phyloP scores from a whole-genome alignment of 2,329 filamentous ascomycete species.

The Setomelanomma holmii region DNA sequence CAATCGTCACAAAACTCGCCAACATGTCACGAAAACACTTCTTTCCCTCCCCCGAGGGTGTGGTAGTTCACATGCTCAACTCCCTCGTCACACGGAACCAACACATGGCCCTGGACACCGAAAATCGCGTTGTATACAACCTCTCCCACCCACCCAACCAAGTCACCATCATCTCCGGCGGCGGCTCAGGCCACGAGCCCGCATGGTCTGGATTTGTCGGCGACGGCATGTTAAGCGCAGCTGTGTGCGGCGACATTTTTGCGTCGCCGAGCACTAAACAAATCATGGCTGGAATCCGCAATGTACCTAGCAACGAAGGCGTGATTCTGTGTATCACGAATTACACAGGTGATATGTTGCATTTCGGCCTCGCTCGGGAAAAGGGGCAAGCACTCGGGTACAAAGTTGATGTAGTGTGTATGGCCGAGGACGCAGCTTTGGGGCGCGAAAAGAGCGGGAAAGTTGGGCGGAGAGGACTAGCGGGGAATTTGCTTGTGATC shows the following conservation, averaged over 20 bases:
- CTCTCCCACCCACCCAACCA: slow-evolving; percentile 52
- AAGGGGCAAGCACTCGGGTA: slow-evolving; percentile 55
- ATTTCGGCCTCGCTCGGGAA: slow-evolving; percentile 58
- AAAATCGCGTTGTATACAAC: slow-evolving; percentile 59
- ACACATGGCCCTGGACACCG: slow-evolving; percentile 52
- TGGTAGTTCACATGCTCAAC: slow-evolving; percentile 58
- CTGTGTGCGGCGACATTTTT: slow-evolving; percentile 58
- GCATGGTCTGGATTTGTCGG: slow-evolving; percentile 59
- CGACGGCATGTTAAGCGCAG: slow-evolving; percentile 57
- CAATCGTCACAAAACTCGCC: background rate
- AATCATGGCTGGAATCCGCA: slow-evolving; percentile 57
- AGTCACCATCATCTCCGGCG: slow-evolving; percentile 56
- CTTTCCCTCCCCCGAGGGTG: slow-evolving; percentile 58
- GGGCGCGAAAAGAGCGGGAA: slow-evolving; percentile 58
- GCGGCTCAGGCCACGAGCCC: slow-evolving; percentile 58
- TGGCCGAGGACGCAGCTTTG: slow-evolving; percentile 58
- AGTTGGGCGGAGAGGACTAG: slow-evolving; percentile 58
- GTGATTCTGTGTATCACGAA: slow-evolving; percentile 59
- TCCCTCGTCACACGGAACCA: slow-evolving; percentile 56
- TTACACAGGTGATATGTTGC: slow-evolving; percentile 59
- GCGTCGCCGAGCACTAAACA: slow-evolving; percentile 58
- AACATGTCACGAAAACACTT: slow-evolving; percentile 64
- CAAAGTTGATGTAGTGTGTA: slow-evolving; percentile 56
- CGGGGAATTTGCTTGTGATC: slow-evolving; percentile 59
- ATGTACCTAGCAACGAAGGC: slow-evolving; percentile 54